phyloP scores from a whole-genome alignment of 1,139 yeast species.

The Magnusiomyces clavatus region DNA sequence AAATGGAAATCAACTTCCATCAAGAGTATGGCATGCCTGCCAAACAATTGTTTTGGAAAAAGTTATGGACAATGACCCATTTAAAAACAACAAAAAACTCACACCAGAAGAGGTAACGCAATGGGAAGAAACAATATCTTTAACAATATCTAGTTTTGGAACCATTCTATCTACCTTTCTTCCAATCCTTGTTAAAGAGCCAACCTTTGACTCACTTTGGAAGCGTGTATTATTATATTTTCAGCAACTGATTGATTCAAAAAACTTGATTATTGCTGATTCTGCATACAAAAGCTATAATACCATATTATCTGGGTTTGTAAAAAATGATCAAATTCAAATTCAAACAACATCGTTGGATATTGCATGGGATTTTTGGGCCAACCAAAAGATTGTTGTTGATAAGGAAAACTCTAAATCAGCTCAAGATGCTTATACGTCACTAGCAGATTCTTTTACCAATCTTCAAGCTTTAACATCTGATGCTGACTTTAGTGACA shows the following conservation, averaged over 20 bases:
- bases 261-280: conserved; percentile 43
- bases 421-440: conserved; percentile 25
- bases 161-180: conserved; percentile 44
- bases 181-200: conserved; percentile 27
- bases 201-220: conserved; percentile 38
- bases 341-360: conserved; percentile 36
- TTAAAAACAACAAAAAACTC: conserved; percentile 1
- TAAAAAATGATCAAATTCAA: conserved; percentile 11
- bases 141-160: conserved; percentile 53
- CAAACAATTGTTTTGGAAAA: conserved; percentile 31
- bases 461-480: conserved; percentile 5
- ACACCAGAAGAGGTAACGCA: conserved; percentile 30
- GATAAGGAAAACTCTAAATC: conserved; percentile 19
- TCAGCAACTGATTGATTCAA: conserved; percentile 33
- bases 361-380: conserved; percentile 58
- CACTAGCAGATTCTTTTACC: conserved; percentile 25
- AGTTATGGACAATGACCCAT: conserved; percentile 27
- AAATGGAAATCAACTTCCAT: conserved; percentile 51
- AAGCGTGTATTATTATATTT: conserved; percentile 44
- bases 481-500: conserved; percentile 12
- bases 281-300: conserved; percentile 47
- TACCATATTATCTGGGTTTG: conserved; percentile 38
- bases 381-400: conserved; percentile 36
- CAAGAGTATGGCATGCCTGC: conserved; percentile 33
- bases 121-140: conserved; percentile 49